Base-by-base conservation (phyloP, 495 filamentous ascomycete species). In the Podospora pseudopauciseta region DNA sequence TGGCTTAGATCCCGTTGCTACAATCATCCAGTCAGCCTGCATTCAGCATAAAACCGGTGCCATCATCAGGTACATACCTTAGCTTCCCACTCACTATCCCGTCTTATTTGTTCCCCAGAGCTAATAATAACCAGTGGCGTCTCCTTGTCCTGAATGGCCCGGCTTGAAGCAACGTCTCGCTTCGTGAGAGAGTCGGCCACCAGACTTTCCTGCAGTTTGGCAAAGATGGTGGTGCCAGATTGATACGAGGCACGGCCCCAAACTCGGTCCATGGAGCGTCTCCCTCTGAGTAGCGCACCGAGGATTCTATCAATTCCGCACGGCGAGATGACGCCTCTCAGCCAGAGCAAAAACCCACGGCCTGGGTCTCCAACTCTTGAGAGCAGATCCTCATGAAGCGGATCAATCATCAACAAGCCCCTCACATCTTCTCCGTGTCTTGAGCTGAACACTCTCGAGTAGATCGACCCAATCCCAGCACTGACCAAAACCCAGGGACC, bases 191-290 rank as follows among this genome's bases (percentile, higher is more conserved):
- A 89, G 65, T 88, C 83, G 11, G 93, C 95, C 20, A 97, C 92
- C 1, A 97, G 80, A 66, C 90, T 94, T 80, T 99, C 95, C 77
- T 99, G 95, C 49, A 99, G 82, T 75, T 94, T 93, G 4, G 92
- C 90, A 73, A 93, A 95, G 75, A 97, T 89, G 72, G 86, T 89
- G 69, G 90, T 92, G 16, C 90, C 93, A 18, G 82, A 86, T 77
- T 96, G 92, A 70, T 93, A 90, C 0, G 92, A 87, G 6, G 86
- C 86, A 27, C 85, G 82, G 4, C 95, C 95, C 72, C 89, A 92
- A 4, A 94, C 87, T 0, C 95, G 90, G 74, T 97, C 95, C 74
- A 91, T 87, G n/a, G 92, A 85, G 11, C 81, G 89, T 16, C 92
- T 87, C 55, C 92, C 91, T 58, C 87, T 86, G 79, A 97, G 87